These are phyloP conservation scores for Rhododendron ovatum DNA, from an alignment of 148 eudicot genomes.

Conservation along the genomic window DNA sequence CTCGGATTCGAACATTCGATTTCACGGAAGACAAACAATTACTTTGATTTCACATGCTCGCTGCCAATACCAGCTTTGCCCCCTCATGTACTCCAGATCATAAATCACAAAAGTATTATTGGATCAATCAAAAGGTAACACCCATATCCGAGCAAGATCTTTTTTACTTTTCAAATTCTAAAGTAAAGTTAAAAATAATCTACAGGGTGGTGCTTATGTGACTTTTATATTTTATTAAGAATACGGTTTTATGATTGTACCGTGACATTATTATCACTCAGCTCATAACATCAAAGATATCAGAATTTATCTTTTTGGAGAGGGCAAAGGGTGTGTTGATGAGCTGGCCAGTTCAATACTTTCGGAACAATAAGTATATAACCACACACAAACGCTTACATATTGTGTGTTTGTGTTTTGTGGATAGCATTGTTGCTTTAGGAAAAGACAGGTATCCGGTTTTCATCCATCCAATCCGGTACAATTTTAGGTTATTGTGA, in stretches of 20 bases:
- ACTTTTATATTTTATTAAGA: not conserved
- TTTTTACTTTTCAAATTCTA: not conserved
- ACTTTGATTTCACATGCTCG: not conserved
- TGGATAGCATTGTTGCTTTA: too few species aligned
- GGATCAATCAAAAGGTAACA: not conserved
- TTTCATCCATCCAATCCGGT: not conserved
- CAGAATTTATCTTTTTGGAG: not conserved
- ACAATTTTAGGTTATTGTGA: not conserved
- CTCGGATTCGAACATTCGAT: too few species aligned
- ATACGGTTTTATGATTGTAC: not conserved
- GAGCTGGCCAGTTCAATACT: not conserved
- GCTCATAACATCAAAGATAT: not conserved
- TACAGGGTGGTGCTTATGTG: not conserved
- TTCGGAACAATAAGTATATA: too few species aligned
- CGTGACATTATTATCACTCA: not conserved
- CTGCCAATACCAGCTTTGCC: not conserved
- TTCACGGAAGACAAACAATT: too few species aligned
- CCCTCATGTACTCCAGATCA: not conserved
- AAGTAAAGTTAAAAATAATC: not conserved
- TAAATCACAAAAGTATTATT: not conserved
- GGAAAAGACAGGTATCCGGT: not conserved
- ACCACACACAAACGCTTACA: too few species aligned
- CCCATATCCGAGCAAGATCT: not conserved
- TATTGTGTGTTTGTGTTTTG: too few species aligned
- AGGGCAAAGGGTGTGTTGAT: not conserved